phyloP scores from a whole-genome alignment of 495 filamentous ascomycete genomes.

The Penicillium riverlandense region DNA sequence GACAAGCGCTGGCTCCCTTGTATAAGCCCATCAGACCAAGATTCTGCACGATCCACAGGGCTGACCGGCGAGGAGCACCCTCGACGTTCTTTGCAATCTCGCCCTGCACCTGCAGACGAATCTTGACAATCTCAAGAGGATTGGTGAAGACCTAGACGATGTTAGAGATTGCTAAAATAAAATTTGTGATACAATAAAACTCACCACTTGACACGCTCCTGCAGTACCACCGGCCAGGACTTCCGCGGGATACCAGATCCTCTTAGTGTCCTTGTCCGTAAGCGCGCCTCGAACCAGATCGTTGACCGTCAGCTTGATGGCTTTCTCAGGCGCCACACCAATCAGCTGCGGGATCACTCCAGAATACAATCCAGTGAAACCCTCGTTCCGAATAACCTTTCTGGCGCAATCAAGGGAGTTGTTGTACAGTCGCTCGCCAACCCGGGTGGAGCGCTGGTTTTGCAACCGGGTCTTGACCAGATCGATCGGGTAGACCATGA shows the following conservation, averaged over 20 bases:
- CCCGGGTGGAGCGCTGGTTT: constrained; percentile 76
- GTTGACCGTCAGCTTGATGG: constrained; percentile 97
- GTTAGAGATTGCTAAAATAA: not conserved
- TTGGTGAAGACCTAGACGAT: constrained; percentile 78
- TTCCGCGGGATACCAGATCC: constrained; percentile 67
- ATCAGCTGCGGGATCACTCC: constrained; percentile 92
- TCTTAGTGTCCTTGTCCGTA: constrained; percentile 65
- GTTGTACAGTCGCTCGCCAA: constrained; percentile 86
- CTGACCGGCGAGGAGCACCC: constrained; percentile 75
- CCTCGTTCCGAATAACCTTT: constrained; percentile 91
- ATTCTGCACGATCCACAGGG: constrained; percentile 95
- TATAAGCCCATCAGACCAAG: constrained; percentile 93
- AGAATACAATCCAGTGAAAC: constrained; percentile 82
- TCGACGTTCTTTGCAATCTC: constrained; percentile 87
- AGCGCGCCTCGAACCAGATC: constrained; percentile 77
- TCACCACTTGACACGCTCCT: constrained; percentile 92
- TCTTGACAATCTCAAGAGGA: constrained; percentile 98
- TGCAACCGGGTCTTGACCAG: constrained; percentile 98
- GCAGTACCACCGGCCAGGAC: constrained; percentile 84
- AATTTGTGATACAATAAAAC: constrained; percentile 20
- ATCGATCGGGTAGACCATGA: constrained; percentile 99
- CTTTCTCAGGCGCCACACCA: constrained; percentile 96
- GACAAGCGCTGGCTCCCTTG: constrained; percentile 93
- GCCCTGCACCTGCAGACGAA: constrained; percentile 94
- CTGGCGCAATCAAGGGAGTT: constrained; percentile 90